Conservation (phyloP, 768 basidiomycete species). For the Lentinula guzmanii region DNA sequence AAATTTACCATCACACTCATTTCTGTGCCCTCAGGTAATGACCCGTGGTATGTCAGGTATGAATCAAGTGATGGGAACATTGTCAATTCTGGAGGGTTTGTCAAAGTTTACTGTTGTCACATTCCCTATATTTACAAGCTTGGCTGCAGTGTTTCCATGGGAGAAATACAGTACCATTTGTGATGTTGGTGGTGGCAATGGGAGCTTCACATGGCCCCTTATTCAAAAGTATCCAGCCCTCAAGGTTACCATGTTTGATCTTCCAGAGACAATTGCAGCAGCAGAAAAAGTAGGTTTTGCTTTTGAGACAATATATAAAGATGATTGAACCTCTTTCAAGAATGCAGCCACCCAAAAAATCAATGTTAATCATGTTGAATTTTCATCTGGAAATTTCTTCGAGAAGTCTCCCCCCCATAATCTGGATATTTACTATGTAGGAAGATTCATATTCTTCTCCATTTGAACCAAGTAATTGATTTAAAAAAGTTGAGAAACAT, state of each 20-base stretch:
- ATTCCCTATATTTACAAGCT: background rate
- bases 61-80: conserved; percentile 18
- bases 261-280: conserved; percentile 17
- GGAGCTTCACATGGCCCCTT: conserved; percentile 23
- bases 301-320: conserved; percentile 12
- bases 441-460: background rate
- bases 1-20: background rate
- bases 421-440: conserved; percentile 26
- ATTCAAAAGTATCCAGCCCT: conserved; percentile 20
- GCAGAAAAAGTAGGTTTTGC: conserved; percentile 11
- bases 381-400: conserved; percentile 24
- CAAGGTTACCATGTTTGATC: conserved; percentile 25
- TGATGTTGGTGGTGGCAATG: conserved; percentile 28
- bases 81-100: background rate
- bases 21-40: background rate
- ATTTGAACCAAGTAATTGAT: background rate
- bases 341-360: conserved; percentile 11
- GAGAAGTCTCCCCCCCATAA: conserved; percentile 17
- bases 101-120: background rate
- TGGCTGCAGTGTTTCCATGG: conserved; percentile 24
- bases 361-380: conserved; percentile 16
- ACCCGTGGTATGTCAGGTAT: conserved; percentile 14
- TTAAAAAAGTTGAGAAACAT: conserved; percentile 15
- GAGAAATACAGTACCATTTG: conserved; percentile 18
- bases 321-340: conserved; percentile 12